Evolutionary conservation across 2,329 filamentous ascomycete genomes (phyloP).

Genomic region (Calonectria crousiana): DNA sequence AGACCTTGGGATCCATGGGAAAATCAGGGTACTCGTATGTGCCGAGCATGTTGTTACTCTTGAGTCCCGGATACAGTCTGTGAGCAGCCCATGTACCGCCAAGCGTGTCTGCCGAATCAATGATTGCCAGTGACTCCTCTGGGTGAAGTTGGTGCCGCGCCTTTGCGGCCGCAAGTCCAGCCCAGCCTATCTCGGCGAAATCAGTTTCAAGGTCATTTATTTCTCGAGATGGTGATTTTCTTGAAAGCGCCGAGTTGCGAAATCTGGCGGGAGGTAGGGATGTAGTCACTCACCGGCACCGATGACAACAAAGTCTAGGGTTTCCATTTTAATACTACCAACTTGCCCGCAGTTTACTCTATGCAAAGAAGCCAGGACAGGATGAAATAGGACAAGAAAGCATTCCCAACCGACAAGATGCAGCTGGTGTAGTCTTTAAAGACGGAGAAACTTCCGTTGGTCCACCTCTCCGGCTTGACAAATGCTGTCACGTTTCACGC

Average conservation of each 20-base stretch:
- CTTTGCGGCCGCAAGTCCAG: constrained; percentile 72
- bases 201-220: constrained; percentile 8
- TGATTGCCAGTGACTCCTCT: constrained; percentile 64
- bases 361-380: background rate
- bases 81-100: constrained; percentile 80
- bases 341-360: background rate
- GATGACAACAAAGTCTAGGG: constrained; percentile 61
- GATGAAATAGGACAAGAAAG: background rate
- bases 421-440: constrained; percentile 26
- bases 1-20: constrained; percentile 71
- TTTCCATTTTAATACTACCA: constrained; percentile 51
- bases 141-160: constrained; percentile 72
- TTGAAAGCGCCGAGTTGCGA: constrained; percentile 5
- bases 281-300: constrained; percentile 62
- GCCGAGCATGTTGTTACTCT: constrained; percentile 80
- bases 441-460: background rate
- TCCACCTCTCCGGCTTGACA: background rate
- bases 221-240: background rate
- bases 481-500: constrained; percentile 12
- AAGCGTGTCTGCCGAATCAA: constrained; percentile 68
- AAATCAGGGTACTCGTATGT: constrained; percentile 82
- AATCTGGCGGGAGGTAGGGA: background rate
- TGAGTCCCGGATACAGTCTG: constrained; percentile 76
- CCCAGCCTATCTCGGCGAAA: constrained; percentile 46
- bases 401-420: background rate